These are phyloP conservation scores for Ophiocordyceps unilateralis DNA, from an alignment of 2,329 filamentous ascomycete genomes.

Conservation along the genomic window DNA sequence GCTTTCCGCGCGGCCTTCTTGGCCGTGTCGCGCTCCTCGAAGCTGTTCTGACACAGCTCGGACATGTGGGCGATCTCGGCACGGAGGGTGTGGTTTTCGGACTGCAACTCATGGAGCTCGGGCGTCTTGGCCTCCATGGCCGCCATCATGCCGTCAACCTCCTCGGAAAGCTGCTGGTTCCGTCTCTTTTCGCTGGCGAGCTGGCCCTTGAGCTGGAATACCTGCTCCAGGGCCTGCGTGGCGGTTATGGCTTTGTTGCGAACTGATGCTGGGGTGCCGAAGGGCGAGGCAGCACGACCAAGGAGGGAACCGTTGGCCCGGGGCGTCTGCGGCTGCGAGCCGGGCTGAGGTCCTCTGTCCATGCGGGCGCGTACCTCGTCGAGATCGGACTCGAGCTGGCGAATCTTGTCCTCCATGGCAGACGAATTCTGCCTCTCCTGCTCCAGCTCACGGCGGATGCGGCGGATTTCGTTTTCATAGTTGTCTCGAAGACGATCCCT, in stretches of 20 bases:
- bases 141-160: constrained; percentile 72
- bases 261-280: constrained; percentile 41
- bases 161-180: constrained; percentile 54
- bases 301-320: constrained; percentile 37
- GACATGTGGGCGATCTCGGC: constrained; percentile 74
- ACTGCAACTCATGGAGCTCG: constrained; percentile 70
- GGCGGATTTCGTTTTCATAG: constrained; percentile 40
- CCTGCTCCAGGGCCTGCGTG: constrained; percentile 46
- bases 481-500: constrained; percentile 44
- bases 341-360: constrained; percentile 23
- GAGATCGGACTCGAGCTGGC: constrained; percentile 34
- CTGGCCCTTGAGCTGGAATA: constrained; percentile 52
- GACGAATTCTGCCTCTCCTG: constrained; percentile 28
- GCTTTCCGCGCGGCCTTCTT: constrained; percentile 65
- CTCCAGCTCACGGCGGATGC: constrained; percentile 39
- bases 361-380: constrained; percentile 33
- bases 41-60: constrained; percentile 64
- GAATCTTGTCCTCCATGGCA: constrained; percentile 29
- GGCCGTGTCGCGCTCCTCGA: constrained; percentile 62
- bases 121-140: constrained; percentile 75
- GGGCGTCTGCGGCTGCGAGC: constrained; percentile 42
- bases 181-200: constrained; percentile 58
- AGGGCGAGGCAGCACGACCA: constrained; percentile 39
- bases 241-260: constrained; percentile 40
- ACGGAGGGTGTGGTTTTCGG: constrained; percentile 65